Conservation (phyloP, 2,329 filamentous ascomycete species). For the Paraphoma sp. region DNA sequence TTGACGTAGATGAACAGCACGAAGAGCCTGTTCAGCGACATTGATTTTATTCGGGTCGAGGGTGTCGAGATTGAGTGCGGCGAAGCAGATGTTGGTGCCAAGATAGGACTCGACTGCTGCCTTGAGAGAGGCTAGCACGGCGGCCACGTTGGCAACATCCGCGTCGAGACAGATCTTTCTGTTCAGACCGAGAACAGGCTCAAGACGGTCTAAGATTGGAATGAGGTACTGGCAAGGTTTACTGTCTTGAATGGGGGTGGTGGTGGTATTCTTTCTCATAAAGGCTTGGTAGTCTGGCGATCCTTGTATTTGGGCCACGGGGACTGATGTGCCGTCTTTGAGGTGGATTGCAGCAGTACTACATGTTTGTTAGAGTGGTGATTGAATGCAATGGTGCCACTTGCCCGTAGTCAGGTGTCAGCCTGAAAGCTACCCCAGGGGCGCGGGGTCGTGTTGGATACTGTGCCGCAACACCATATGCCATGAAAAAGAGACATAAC, state of each 20-base stretch:
- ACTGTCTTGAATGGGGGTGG: neutral
- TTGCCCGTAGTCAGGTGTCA: constrained; percentile 15
- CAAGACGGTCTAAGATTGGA: constrained; percentile 6
- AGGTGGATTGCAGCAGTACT: constrained; percentile 8
- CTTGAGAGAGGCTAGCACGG: constrained; percentile 12
- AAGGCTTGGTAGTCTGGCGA: constrained; percentile 11
- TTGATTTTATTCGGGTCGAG: neutral
- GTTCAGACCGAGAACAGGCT: constrained; percentile 3
- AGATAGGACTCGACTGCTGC: constrained; percentile 16
- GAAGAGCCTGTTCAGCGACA: constrained; percentile 12
- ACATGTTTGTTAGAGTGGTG: neutral
- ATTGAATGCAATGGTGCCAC: neutral
- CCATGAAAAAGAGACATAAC: neutral
- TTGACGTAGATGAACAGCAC: constrained; percentile 14
- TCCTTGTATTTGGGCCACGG: constrained; percentile 10
- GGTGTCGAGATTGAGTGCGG: constrained; percentile 7
- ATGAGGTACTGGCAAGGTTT: constrained; percentile 2
- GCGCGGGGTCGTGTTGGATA: neutral
- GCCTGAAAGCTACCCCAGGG: constrained; percentile 11
- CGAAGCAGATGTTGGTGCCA: constrained; percentile 17
- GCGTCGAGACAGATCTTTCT: constrained; percentile 9
- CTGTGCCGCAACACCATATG: constrained; percentile 1
- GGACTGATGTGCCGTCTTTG: constrained; percentile 8
- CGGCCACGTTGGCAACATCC: constrained; percentile 9
- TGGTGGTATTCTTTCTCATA: neutral